Base-by-base conservation (phyloP, 345 rosid species). In the Brassica nigra region DNA sequence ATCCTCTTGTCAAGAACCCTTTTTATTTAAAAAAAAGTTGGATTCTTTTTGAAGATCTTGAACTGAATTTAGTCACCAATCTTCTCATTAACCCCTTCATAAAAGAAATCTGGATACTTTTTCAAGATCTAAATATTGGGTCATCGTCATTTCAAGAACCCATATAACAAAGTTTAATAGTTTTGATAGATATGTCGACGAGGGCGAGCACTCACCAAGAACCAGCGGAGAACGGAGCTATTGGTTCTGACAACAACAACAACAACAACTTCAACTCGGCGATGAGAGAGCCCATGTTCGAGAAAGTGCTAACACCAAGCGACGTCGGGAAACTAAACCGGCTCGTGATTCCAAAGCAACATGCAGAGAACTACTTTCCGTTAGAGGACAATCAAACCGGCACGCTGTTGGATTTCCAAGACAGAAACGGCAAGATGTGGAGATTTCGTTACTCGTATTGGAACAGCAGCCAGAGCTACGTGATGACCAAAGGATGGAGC, bases 401-500 rank as follows among this genome's bases (percentile, higher is more conserved):
- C 27, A 89, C 88, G 15, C 76, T 90, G 16, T 79, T 95, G 85
- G 90, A 92, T 77, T 95, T 95, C 73, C 92, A 91, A 80, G 98
- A 94, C 82, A 78, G 79, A 37, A 85, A 76, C 76, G 93, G 93
- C 37, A 92, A 91, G 84, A 68, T 83, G 7, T 92, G 97, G 98
- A 82, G 89, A 76, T 92, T 94, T 83, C 84, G 97, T 49, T 92
- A 95, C 88, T 95, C 97, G 12, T 95, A 91, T 80, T 92, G 97
- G 97, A 89, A 82, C 73, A 92, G 97, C 80, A 94, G 97, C 88
- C 97, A 94, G 86, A 94, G 98, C 89, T 94, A 94, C 68, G 97
- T 92, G 36, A 94, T 94, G 92, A 94, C 97, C 1, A 94, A 89
- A 83, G 98, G 97, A 1, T 92, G 98, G 97, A 94, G 89, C 87